Base-by-base conservation (phyloP, 2,329 filamentous ascomycete genomes). In the Fusarium siculi region DNA sequence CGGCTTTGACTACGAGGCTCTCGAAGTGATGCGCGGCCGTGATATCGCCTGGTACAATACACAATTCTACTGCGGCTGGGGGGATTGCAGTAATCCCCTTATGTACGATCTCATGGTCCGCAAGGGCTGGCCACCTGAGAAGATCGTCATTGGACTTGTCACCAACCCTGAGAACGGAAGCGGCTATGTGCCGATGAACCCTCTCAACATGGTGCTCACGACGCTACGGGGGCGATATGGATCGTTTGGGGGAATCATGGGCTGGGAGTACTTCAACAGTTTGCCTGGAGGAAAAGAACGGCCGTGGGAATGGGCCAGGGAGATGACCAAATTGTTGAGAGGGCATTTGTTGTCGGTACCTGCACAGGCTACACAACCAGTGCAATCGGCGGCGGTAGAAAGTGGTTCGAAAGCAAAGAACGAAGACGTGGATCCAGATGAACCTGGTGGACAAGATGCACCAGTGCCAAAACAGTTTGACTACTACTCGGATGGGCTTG, bases 61-160 rank as follows among this genome's bases (percentile, higher is more conserved):
- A 10, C 95, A 98, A 79, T 97, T 97, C 82, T 98, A 98, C 86
- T 96, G 93, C 79, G 94, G 94, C 4, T 98, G 94, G 91, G 94
- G 94, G 14, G 85, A 87, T 73, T 83, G 87, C 67, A 80, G 77
- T 50, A 84, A 78, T 34, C 82, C 87, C 1, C 61, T 79, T 44
- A 84, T 85, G 79, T 91, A 88, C 77, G 85, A 89, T 62, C 74
- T 80, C 55, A 85, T 90, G 57, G 74, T 90, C 14, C 83, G 85
- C 19, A 85, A 87, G 49, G 94, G 94, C 14, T 97, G 93, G 91
- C 85, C 88, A 5, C 87, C 93, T 0, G 83, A 89, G 25, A 93
- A 92, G 78, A 86, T 98, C 6, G 93, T 97, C 15, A 85, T 95
- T 63, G 95, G 95, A 6, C 86, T 97, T 60, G 87, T 97, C 67